Base-by-base conservation (phyloP, 495 filamentous ascomycete genomes). In the Hyphodiscus hymeniophilus region DNA sequence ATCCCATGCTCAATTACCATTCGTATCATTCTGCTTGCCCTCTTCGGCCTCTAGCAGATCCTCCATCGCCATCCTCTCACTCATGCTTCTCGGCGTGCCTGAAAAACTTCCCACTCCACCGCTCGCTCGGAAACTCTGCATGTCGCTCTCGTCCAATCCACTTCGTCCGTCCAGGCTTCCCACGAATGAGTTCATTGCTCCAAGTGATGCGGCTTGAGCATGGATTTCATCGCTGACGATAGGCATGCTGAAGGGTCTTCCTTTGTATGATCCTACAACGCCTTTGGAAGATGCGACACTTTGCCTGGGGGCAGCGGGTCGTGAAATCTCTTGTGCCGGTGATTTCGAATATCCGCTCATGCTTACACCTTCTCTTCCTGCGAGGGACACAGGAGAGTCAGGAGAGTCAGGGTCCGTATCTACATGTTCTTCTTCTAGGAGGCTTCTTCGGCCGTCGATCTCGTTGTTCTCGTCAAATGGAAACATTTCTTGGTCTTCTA, bases 211-310 rank as follows among this genome's bases (percentile, higher is more conserved):
- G 13, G 58, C 58, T 33, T 51, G 24, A 5, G 45, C 51, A 23
- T 56, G 55, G 11, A 58, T 24, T 16, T 50, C 56, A 5, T 47
- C 32, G 23, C 44, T 58, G 18, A 61, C 58, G 33, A 61, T 52
- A 10, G 48, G 49, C 17, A 54, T 32, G 30, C 32, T 48, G 44
- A 61, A 61, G 7, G 56, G 52, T 7, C 48, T 48, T 32, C 51
- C 48, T 38, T 52, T 55, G 21, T 50, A 54, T 5, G 50, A 54
- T 10, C 50, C 51, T 15, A 49, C 45, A n/a, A 47, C 13, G 7
- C 38, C 50, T 3, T 24, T 53, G 0, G 42, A 41, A 18, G 23
- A 13, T 5, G 43, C 8, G 16, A 24, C 24, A 17, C 8, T 32
- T 4, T 24, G 4, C 38, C 38, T 16, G 12, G 39, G 26, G 15